Conservation (phyloP, 2,329 filamentous ascomycete genomes). For the Neonectria sp. region DNA sequence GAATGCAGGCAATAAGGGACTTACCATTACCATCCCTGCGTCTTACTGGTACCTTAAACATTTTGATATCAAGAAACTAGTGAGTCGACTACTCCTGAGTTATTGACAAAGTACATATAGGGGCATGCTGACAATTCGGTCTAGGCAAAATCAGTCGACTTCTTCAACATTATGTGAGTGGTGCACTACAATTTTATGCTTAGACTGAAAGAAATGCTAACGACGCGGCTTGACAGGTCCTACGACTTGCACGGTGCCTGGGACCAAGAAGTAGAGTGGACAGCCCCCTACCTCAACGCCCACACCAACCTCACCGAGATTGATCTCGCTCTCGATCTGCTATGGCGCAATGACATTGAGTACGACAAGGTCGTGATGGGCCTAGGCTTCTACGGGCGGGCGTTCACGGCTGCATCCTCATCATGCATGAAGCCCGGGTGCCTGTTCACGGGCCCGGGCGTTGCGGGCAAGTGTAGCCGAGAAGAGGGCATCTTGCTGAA, state of each 20-base stretch:
- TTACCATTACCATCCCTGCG: conserved; percentile 33
- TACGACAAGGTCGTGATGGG: conserved; percentile 25
- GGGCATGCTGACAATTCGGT: conserved; percentile 1
- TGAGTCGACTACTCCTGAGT: conserved; percentile 1
- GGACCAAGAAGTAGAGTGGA: conserved; percentile 17
- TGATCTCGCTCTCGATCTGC: conserved; percentile 15
- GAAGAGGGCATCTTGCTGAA: conserved; percentile 20
- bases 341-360: conserved; percentile 29
- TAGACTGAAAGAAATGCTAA: not conserved
- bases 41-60: conserved; percentile 49
- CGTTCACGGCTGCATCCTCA: not conserved
- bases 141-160: conserved; percentile 10
- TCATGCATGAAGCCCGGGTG: conserved; percentile 25
- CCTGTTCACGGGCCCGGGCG: not conserved
- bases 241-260: conserved; percentile 30
- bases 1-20: conserved; percentile 13
- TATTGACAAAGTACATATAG: not conserved
- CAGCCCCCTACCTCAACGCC: conserved; percentile 21
- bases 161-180: conserved; percentile 22
- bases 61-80: conserved; percentile 46
- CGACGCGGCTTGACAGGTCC: not conserved
- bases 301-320: conserved; percentile 38
- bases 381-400: conserved; percentile 36
- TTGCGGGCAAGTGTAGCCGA: conserved; percentile 13
- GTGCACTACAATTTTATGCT: not conserved